Evolutionary conservation across 768 basidiomycete genomes (phyloP), one percentile per base, ranked within the genome.

Genomic region (Tylopilus sp.): DNA sequence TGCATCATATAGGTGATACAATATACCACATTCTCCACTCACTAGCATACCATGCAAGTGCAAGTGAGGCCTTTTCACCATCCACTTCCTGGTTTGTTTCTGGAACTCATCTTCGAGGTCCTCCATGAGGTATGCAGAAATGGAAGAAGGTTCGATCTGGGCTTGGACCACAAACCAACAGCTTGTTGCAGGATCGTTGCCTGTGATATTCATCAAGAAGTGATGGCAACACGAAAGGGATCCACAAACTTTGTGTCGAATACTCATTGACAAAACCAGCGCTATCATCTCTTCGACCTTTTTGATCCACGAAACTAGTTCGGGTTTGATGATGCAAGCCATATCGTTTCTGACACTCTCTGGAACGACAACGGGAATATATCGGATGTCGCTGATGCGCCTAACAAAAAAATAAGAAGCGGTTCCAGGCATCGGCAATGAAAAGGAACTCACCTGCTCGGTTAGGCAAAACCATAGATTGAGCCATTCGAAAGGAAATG

Each of bases 381-480:
- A 64, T 6, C 89, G 79, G 19, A 89, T 79, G 59, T 92, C 89
- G 26, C 84, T 79, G 31, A 73, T 72, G 34, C 69, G 79, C 6
- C 85, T 87, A 45, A 31, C 33, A n/a, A 22, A 40, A 10, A 12
- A 2, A 11, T 66, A n/a, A 52, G 48, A n/a, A 37, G 12, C 16
- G 10, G 30, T 19, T 12, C 45, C 10, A 21, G 28, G 4, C 22
- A n/a, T n/a, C n/a, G n/a, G n/a, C n/a, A n/a, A n/a, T n/a, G n/a
- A n/a, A 54, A 45, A 24, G 25, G 3, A 26, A 60, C 77, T 56
- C 56, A 90, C 89, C 83, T 84, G n/a, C 67, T 62, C 5, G 84
- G 79, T 57, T 82, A 79, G 17, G 85, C 87, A 46, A 89, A 76
- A 2, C 87, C 90, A 61, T 84, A 88, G n/a, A 93, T 78, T 0